A percentile compares a stretch with the other conserved stretches of the same genome.
Conservation (phyloP, 2,329 filamentous ascomycete genomes). For the Aspergillus aculeatus region DNA sequence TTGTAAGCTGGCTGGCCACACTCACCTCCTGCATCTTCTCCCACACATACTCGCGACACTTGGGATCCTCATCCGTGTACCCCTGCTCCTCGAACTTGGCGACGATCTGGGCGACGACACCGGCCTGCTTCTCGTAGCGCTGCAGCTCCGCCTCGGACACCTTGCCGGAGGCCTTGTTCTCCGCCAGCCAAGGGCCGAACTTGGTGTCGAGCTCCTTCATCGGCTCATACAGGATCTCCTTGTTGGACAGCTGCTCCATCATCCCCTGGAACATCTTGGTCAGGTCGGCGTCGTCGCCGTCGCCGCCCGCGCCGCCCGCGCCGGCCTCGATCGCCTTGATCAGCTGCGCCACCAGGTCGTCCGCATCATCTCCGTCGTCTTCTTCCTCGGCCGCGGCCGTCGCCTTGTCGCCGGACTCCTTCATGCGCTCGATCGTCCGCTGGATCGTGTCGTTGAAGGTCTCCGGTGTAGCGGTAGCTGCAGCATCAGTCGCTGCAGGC, state of each 20-base stretch:
- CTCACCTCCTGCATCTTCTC: slow-evolving; percentile 95
- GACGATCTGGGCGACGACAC: slow-evolving; percentile 81
- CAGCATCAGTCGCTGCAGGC: slow-evolving; percentile 3
- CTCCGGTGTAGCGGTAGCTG: slow-evolving; percentile 51
- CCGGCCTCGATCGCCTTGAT: slow-evolving; percentile 80
- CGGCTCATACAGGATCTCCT: slow-evolving; percentile 96
- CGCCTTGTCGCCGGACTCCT: slow-evolving; percentile 79
- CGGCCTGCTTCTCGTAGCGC: slow-evolving; percentile 78
- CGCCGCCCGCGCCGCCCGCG: slow-evolving; percentile 54
- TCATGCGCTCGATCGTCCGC: slow-evolving; percentile 94
- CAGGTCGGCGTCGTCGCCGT: slow-evolving; percentile 75
- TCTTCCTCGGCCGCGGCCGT: slow-evolving; percentile 69
- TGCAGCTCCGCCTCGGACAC: slow-evolving; percentile 67
- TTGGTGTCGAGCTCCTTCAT: slow-evolving; percentile 97
- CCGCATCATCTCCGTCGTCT: slow-evolving; percentile 52
- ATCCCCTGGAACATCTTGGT: slow-evolving; percentile 94
- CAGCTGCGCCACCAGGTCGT: slow-evolving; percentile 89
- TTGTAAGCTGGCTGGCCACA: too few relatives aligned
- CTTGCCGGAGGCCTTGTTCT: slow-evolving; percentile 64
- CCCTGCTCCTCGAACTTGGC: slow-evolving; percentile 77
- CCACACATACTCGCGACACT: slow-evolving; percentile 87
- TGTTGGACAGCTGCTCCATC: slow-evolving; percentile 99
- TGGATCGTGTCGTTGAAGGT: slow-evolving; percentile 91
- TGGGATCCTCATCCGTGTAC: slow-evolving; percentile 78
- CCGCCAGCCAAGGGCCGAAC: slow-evolving; percentile 83